Conservation (phyloP, 257 asterid genomes). For the Solanum pennellii region DNA sequence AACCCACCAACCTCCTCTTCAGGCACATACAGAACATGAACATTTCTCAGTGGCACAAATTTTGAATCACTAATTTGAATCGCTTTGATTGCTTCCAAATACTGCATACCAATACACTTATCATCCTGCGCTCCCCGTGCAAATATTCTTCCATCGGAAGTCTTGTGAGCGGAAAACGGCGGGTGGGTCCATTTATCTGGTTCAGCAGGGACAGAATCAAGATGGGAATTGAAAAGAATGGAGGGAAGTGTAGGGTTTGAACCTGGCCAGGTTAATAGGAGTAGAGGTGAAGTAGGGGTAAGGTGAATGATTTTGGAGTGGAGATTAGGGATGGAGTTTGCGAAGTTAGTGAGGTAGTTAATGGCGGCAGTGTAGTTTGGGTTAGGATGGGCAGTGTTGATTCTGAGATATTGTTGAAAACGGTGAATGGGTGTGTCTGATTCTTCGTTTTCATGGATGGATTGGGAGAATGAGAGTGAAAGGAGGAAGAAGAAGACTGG, state of each 20-base stretch:
- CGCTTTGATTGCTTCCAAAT: constrained; percentile 54
- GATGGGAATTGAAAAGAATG: constrained; percentile 74
- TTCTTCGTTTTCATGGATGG: neutral
- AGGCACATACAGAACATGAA: constrained; percentile 68
- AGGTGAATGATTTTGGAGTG: constrained; percentile 22
- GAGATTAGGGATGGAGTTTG: constrained; percentile 54
- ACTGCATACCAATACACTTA: constrained; percentile 77
- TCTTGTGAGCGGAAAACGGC: constrained; percentile 61
- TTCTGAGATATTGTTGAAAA: constrained; percentile 58
- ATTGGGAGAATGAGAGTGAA: neutral
- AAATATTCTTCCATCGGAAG: constrained; percentile 51
- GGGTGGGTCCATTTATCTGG: constrained; percentile 64
- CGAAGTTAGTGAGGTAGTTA: constrained; percentile 43
- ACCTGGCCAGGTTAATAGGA: constrained; percentile 69
- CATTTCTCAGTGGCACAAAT: constrained; percentile 38
- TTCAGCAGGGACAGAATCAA: constrained; percentile 92
- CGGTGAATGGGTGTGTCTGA: constrained; percentile 35
- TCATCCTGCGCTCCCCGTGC: constrained; percentile 98
- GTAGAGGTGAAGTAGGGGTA: constrained; percentile 51
- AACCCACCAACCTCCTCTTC: constrained; percentile 85
- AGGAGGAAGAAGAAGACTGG: constrained; percentile 16
- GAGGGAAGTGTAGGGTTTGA: constrained; percentile 69
- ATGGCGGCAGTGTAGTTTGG: constrained; percentile 72
- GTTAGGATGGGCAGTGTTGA: constrained; percentile 81
- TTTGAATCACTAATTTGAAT: neutral